phyloP scores from a whole-genome alignment of 2,329 filamentous ascomycete genomes.

The Clonostachys solani region DNA sequence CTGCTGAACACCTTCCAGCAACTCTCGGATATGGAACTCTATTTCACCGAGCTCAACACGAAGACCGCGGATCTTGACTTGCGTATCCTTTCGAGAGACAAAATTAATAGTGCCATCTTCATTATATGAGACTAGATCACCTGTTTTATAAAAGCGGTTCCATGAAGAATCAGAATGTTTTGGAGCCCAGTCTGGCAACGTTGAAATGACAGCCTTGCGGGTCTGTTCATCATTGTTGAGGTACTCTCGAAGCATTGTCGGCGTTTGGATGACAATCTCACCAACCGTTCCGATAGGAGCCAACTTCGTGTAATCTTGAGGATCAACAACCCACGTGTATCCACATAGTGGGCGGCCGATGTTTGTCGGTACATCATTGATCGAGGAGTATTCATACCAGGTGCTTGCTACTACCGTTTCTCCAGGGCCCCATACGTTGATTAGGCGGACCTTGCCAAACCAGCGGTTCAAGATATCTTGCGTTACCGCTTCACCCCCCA shows the following conservation, averaged over 20 bases:
- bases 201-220: conserved; percentile 6
- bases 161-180: neutral
- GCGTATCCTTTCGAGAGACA: conserved; percentile 37
- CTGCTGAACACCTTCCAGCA: neutral
- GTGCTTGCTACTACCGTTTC: conserved; percentile 1
- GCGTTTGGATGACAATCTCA: conserved; percentile 24
- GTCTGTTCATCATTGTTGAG: conserved; percentile 25
- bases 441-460: conserved; percentile 2
- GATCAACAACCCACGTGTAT: conserved; percentile 9
- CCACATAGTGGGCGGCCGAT: conserved; percentile 2
- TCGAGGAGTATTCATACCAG: conserved; percentile 1
- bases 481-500: conserved; percentile 5
- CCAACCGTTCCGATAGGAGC: conserved; percentile 13
- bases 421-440: conserved; percentile 6
- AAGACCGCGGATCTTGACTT: conserved; percentile 33
- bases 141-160: conserved; percentile 7
- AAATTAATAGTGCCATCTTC: conserved; percentile 8
- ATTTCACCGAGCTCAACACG: neutral
- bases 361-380: neutral
- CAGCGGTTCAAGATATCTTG: conserved; percentile 5
- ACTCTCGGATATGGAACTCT: neutral
- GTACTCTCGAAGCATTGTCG: conserved; percentile 38
- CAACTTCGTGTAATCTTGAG: conserved; percentile 7
- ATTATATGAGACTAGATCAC: conserved; percentile 8
- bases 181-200: neutral